Conservation (phyloP, 1,139 yeast genomes). For the Pichia sp. region DNA sequence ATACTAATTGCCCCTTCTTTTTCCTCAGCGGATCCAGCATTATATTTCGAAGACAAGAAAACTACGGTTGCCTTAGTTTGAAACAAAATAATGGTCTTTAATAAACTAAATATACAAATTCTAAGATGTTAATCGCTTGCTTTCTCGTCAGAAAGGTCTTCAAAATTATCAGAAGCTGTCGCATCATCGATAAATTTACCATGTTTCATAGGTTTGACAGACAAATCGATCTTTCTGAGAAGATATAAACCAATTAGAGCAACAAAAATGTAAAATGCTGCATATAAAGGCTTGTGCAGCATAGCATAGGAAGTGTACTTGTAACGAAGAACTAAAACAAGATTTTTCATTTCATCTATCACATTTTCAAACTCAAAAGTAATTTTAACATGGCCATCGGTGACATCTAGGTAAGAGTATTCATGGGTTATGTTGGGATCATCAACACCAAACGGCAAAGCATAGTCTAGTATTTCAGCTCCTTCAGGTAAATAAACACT, state of each 20-base stretch:
- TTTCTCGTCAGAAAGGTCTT: not conserved
- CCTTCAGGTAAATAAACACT: slow-evolving; percentile 84
- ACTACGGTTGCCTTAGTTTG: too few species aligned
- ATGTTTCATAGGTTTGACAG: slow-evolving; percentile 19
- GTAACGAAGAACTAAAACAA: slow-evolving; percentile 57
- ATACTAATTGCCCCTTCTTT: too few species aligned
- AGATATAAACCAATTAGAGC: slow-evolving; percentile 55
- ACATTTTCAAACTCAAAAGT: slow-evolving; percentile 54
- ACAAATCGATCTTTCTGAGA: slow-evolving; percentile 36
- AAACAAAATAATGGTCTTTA: too few species aligned
- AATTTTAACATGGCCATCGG: slow-evolving; percentile 74
- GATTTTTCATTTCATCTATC: slow-evolving; percentile 59
- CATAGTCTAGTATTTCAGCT: slow-evolving; percentile 53
- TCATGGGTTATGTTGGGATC: slow-evolving; percentile 36
- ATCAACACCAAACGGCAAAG: slow-evolving; percentile 46
- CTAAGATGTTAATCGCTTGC: not conserved
- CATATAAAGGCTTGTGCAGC: slow-evolving; percentile 57
- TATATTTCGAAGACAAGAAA: too few species aligned
- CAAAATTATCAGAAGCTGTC: not conserved
- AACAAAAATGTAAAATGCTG: slow-evolving; percentile 56
- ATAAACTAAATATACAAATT: too few species aligned
- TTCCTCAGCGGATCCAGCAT: too few species aligned
- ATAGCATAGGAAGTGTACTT: slow-evolving; percentile 47
- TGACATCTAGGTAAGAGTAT: slow-evolving; percentile 68
- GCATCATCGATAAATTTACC: not conserved